A percentile compares a stretch with the other conserved stretches of the same genome.
These are phyloP conservation scores for Cryptococcus sp. DNA, from an alignment of 1,284 basidiomycete species.

Conservation along the genomic window DNA sequence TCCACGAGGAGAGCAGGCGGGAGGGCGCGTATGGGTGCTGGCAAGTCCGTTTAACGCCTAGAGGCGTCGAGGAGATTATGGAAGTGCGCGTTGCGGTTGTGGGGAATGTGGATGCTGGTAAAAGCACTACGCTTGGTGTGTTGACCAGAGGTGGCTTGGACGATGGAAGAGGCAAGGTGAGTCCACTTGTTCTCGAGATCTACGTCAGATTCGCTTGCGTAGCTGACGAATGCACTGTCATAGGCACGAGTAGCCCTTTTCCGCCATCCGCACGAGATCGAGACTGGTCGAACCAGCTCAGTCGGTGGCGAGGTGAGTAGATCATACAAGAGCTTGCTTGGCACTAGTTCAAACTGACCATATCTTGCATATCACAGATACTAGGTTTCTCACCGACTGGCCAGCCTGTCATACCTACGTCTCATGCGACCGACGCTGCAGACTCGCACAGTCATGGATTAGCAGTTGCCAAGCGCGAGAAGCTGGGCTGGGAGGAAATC, in stretches of 20 bases:
- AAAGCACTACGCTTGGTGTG: conserved; percentile 84
- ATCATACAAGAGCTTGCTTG: not conserved
- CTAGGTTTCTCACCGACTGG: conserved; percentile 77
- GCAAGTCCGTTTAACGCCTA: conserved; percentile 46
- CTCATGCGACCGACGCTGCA: conserved; percentile 62
- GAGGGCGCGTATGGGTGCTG: conserved; percentile 39
- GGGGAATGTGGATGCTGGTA: conserved; percentile 83
- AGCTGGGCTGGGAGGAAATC: conserved; percentile 95
- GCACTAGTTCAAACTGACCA: conserved; percentile 4
- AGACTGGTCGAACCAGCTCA: conserved; percentile 90
- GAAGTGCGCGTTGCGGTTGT: conserved; percentile 95
- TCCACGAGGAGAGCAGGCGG: conserved; percentile 15
- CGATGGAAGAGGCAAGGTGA: conserved; percentile 80
- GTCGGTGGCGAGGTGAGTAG: conserved; percentile 82
- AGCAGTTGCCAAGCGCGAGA: conserved; percentile 67
- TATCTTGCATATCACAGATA: conserved; percentile 62
- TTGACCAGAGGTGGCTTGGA: conserved; percentile 74
- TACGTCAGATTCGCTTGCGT: not conserved
- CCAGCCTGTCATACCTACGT: conserved; percentile 69
- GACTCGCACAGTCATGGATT: conserved; percentile 63
- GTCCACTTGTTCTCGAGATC: conserved; percentile 4
- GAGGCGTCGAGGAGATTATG: conserved; percentile 56
- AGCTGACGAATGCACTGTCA: not conserved
- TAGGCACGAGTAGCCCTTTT: conserved; percentile 85
- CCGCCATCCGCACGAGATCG: conserved; percentile 96